Evolutionary conservation across 2,329 filamentous ascomycete species (phyloP), one percentile per base, ranked within the genome.

Genomic region (Sphaerostilbella broomeana): DNA sequence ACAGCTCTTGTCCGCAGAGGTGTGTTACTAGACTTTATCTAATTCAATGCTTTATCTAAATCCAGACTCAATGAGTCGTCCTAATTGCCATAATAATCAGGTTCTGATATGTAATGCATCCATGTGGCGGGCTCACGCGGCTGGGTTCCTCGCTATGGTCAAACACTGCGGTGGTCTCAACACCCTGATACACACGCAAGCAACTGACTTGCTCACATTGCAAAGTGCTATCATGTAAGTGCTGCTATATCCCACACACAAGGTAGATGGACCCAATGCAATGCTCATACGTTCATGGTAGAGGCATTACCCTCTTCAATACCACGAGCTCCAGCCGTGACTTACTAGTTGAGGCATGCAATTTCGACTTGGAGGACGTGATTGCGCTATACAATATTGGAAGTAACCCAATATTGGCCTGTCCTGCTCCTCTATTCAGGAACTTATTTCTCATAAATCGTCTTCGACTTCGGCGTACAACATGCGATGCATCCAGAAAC

Each of bases 401-500:
- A 15, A 33, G 21, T 18, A 34, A 25, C 21, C 41, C 36, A 9
- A 13, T 35, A 2, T 43, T 40, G 11, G 25, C 33, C 20, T 43
- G 41, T 4, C 41, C 41, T 10, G 37, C 37, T 6, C 30, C 30
- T 13, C 15, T 43, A 2, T 43, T 43, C 20, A 26, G 26, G 5
- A 37, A 43, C 21, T 32, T 43, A 19, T 40, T 43, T 6, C 36
- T 32, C 31, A 43, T 43, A 15, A 43, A 40, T n/a, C 30, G 32
- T 22, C 37, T 43, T 11, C 12, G 41, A 5, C 27, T 32, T 3
- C n/a, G n/a, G n/a, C n/a, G n/a, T n/a, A n/a, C n/a, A n/a, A n/a
- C n/a, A n/a, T n/a, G n/a, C n/a, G 22, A 43, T 8, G 31, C 34
- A 16, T n/a, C 13, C 28, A 24, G 33, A 12, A 18, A 25, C 22